Evolutionary conservation across 306 rosid species (phyloP).

Genomic region (Elaeagnus macrophylla): DNA sequence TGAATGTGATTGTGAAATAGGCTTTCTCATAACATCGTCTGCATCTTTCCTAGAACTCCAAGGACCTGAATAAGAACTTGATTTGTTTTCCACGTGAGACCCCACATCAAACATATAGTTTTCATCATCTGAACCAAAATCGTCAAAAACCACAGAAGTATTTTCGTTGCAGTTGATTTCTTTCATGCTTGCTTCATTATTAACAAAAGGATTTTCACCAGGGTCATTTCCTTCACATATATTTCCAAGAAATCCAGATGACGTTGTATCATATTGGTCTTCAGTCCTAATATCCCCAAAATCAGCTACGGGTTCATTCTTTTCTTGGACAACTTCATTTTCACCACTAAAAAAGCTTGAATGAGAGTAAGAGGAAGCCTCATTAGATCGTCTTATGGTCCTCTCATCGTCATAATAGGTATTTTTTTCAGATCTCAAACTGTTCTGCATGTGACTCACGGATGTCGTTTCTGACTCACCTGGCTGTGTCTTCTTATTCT

Average conservation of each 20-base stretch:
- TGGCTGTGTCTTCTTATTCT: constrained; percentile 29
- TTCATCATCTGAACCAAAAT: constrained; percentile 61
- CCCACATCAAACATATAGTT: constrained; percentile 25
- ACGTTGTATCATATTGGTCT: constrained; percentile 27
- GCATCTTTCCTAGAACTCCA: constrained; percentile 34
- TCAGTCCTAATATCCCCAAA: constrained; percentile 26
- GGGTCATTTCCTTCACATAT: constrained; percentile 20
- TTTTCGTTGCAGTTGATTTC: constrained; percentile 33
- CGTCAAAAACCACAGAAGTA: constrained; percentile 53
- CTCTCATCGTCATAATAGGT: constrained; percentile 31
- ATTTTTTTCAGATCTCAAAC: constrained; percentile 29
- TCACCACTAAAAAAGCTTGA: constrained; percentile 29
- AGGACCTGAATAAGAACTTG: constrained; percentile 32
- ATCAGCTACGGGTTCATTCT: constrained; percentile 17
- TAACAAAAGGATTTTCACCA: constrained; percentile 33
- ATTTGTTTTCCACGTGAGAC: constrained; percentile 32
- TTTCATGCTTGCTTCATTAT: constrained; percentile 29
- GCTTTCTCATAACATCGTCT: constrained; percentile 27
- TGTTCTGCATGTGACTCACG: constrained; percentile 26
- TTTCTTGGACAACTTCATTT: constrained; percentile 28
- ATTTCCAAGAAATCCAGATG: constrained; percentile 32
- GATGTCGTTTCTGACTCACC: constrained; percentile 29
- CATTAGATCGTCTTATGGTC: constrained; percentile 29
- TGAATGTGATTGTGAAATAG: constrained; percentile 32
- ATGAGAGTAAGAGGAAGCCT: constrained; percentile 37